Evolutionary conservation across 75 land plant genomes (phyloP), one percentile per base, ranked within the genome.

Genomic region (Pinus tabuliformis): DNA sequence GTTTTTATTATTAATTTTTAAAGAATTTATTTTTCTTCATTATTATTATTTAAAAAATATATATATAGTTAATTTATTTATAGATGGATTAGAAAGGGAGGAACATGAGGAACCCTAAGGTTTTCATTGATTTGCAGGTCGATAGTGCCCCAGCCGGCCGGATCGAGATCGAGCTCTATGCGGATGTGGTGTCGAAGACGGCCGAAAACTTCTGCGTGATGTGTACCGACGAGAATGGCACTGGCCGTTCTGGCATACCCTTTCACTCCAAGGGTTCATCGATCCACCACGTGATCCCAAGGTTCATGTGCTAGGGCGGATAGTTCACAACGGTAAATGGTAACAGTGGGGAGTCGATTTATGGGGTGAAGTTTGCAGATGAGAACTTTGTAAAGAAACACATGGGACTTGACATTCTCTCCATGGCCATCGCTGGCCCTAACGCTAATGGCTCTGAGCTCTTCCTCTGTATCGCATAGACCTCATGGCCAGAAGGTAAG

Each of bases 211-310:
- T 26, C 26, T 26, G 26, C 26, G 0, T 26, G 0, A 89, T 91
- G 62, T 93, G 94, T 83, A 91, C 95, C 14, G 95, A 91, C 39
- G 95, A 92, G 93, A 91, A 88, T 73, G 93, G 95, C 36, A 70
- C 66, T 11, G 89, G 93, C 58, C 79, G 66, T n/a, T 59, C 77
- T 70, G 95, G 95, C 39, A 91, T 81, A 82, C 87, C 90, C 1
- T 84, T 92, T 39, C 95, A 92, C 81, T 92, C 56, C 84, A 92
- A 92, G 80, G 91, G 89, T 6, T 92, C 93, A 3, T 2, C n/a
- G 9, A 4, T 45, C 62, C 22, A 61, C 22, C 6, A 1, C 0
- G 62, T 20, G 22, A 61, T 61, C 21, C 81, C 81, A 37, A 57
- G 81, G 59, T 78, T 73, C 61, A 81, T 75, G 79, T 80, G 81